Conservation (phyloP, 495 filamentous ascomycete genomes). For the Alectoria sarmentosa region DNA sequence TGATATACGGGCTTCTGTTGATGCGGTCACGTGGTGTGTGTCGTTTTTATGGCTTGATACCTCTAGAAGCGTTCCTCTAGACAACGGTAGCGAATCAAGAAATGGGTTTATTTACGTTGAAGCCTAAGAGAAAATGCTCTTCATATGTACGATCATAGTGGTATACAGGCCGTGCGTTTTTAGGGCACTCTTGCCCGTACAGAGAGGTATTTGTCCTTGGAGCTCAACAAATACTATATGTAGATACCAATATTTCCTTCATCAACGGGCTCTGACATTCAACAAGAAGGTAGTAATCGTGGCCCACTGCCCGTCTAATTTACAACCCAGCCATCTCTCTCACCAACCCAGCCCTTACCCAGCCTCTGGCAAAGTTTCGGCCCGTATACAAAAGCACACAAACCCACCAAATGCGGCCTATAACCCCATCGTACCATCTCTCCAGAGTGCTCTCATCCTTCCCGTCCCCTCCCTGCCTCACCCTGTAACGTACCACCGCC, state of each 20-base stretch:
- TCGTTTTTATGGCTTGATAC: background rate
- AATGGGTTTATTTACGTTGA: background rate
- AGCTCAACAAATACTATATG: background rate
- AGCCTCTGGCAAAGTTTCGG: conserved; percentile 25
- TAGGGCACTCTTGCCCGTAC: background rate
- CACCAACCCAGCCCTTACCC: conserved; percentile 26
- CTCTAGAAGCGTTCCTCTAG: background rate
- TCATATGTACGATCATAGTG: background rate
- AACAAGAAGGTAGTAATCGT: background rate
- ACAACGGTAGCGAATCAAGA: background rate
- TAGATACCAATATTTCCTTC: background rate
- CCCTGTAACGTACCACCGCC: conserved; percentile 8
- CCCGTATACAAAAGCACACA: conserved; percentile 23
- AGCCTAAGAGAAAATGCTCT: too few species aligned
- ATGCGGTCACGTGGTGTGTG: background rate
- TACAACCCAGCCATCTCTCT: conserved; percentile 25
- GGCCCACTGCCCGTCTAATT: background rate
- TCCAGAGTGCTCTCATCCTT: conserved; percentile 1
- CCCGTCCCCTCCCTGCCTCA: background rate
- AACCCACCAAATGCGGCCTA: conserved; percentile 26
- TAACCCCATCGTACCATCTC: conserved; percentile 23
- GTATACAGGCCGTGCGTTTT: background rate
- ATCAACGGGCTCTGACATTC: background rate
- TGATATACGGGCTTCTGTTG: background rate
- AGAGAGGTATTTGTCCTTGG: background rate